These are phyloP conservation scores for Castanea mollissima DNA, from an alignment of 306 rosid genomes.

Conservation along the genomic window DNA sequence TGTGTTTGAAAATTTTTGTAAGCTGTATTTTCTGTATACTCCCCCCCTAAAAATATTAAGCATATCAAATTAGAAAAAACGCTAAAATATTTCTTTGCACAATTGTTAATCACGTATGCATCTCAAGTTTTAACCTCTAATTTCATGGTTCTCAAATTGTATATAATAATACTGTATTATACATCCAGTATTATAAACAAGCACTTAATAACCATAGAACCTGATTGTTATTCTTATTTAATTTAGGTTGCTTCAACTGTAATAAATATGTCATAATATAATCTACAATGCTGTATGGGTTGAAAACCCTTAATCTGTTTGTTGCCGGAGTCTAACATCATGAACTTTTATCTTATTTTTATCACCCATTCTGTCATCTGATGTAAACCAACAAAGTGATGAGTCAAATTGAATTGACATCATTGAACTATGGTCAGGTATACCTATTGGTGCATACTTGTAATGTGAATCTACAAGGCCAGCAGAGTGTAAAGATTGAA, in stretches of 20 bases:
- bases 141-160: neutral
- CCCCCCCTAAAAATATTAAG: neutral
- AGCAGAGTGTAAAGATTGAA: conserved; percentile 47
- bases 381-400: conserved; percentile 14
- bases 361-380: neutral
- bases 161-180: neutral
- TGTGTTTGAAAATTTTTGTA: neutral
- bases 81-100: neutral
- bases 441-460: conserved; percentile 83
- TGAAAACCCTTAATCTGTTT: neutral
- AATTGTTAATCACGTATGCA: neutral
- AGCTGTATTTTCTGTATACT: neutral
- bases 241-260: neutral
- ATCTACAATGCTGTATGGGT: neutral
- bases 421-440: conserved; percentile 50
- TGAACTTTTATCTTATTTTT: neutral
- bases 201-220: neutral
- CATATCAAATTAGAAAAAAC: neutral
- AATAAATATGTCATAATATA: neutral
- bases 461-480: conserved; percentile 56
- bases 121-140: neutral
- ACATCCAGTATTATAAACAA: neutral
- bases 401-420: conserved; percentile 27
- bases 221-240: neutral
- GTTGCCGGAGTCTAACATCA: neutral